These are phyloP conservation scores for Pleoardoris graminearum DNA, from an alignment of 2,329 filamentous ascomycete genomes.

Conservation along the genomic window DNA sequence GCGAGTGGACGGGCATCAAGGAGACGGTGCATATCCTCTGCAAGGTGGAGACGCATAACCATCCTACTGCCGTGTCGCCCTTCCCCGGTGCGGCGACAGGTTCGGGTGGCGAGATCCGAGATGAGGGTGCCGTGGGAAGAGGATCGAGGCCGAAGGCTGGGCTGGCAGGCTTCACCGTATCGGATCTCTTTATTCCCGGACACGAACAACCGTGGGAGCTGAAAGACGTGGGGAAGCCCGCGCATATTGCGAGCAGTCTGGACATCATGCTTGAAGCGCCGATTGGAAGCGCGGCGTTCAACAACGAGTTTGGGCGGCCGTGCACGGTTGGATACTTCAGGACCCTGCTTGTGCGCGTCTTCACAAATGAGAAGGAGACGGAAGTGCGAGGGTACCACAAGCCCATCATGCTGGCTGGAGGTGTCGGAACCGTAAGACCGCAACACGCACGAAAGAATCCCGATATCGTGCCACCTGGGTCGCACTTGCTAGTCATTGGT, in stretches of 20 bases:
- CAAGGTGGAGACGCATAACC: slow-evolving; percentile 98
- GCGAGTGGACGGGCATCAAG: slow-evolving; percentile 84
- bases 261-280: slow-evolving; percentile 98
- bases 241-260: slow-evolving; percentile 88
- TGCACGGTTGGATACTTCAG: slow-evolving; percentile 89
- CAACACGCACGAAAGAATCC: slow-evolving; percentile 87
- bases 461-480: slow-evolving; percentile 78
- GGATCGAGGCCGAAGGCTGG: slow-evolving; percentile 93
- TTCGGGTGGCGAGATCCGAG: slow-evolving; percentile 91
- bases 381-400: slow-evolving; percentile 95
- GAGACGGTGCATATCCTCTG: slow-evolving; percentile 85
- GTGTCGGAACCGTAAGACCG: slow-evolving; percentile 87
- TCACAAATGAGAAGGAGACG: slow-evolving; percentile 61
- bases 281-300: slow-evolving; percentile 92
- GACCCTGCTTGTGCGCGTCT: slow-evolving; percentile 75
- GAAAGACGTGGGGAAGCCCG: slow-evolving; percentile 78
- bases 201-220: slow-evolving; percentile 85
- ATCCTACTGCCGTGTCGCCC: slow-evolving; percentile 92
- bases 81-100: slow-evolving; percentile 93
- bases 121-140: slow-evolving; percentile 90
- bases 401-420: slow-evolving; percentile 97
- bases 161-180: slow-evolving; percentile 90
- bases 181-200: slow-evolving; percentile 86
- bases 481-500: slow-evolving; percentile 88
- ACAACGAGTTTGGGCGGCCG: slow-evolving; percentile 95